These are phyloP conservation scores for Asclepias syriaca DNA, from an alignment of 257 asterid genomes.

Conservation along the genomic window DNA sequence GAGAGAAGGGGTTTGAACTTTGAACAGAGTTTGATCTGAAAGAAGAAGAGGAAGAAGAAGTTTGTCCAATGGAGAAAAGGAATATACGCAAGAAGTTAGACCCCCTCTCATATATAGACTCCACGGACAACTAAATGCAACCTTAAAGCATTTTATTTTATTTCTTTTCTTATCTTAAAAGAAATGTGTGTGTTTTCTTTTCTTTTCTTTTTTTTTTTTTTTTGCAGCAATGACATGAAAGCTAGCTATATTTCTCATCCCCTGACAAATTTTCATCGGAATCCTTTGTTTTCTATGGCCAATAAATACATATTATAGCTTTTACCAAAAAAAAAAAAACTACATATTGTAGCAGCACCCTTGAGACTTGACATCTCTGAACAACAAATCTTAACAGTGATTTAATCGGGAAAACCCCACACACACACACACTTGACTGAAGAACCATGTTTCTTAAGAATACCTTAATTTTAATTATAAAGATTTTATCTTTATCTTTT, in stretches of 20 bases:
- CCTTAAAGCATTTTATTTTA: too few species aligned
- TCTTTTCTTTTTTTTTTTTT: neutral
- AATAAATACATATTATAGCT: conserved; percentile 1
- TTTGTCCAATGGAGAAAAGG: neutral
- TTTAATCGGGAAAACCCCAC: neutral
- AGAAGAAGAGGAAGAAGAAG: neutral
- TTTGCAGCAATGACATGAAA: conserved; percentile 12
- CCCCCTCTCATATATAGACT: neutral
- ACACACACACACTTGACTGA: too few species aligned
- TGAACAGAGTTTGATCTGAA: neutral
- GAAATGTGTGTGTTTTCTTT: neutral
- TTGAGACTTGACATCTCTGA: conserved; percentile 27
- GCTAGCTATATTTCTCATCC: neutral
- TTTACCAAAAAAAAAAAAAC: neutral
- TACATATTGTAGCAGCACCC: conserved; percentile 1
- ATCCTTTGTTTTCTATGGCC: conserved; percentile 8
- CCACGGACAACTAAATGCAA: neutral
- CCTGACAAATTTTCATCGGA: neutral
- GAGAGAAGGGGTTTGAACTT: neutral
- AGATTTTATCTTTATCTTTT: neutral
- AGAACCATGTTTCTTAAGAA: neutral
- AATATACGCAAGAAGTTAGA: neutral
- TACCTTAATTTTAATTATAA: neutral
- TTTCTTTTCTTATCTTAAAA: too few species aligned
- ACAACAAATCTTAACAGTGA: conserved; percentile 37